Evolutionary conservation across 2,329 filamentous ascomycete species (phyloP).

Genomic region (Phialophora tarda): DNA sequence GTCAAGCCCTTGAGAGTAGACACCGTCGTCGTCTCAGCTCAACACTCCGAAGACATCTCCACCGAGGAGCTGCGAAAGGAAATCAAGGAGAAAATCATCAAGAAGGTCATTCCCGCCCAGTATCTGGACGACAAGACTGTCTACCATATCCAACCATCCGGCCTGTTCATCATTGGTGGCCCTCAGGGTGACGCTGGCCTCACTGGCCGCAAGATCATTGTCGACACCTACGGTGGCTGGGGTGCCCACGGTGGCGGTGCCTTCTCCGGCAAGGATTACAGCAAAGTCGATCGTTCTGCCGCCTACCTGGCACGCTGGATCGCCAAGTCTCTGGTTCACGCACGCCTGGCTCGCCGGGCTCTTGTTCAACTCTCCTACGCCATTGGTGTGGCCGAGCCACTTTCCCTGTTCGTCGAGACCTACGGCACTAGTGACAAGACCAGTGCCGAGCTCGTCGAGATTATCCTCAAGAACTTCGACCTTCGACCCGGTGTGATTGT

Average conservation of each 20-base stretch:
- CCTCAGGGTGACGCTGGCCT: slow-evolving; percentile 98
- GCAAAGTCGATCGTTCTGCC: slow-evolving; percentile 98
- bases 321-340: slow-evolving; percentile 93
- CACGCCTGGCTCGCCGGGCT: slow-evolving; percentile 85
- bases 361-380: slow-evolving; percentile 99
- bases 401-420: slow-evolving; percentile 96
- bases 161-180: slow-evolving; percentile 98
- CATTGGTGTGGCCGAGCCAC: slow-evolving; percentile 97
- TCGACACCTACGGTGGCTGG: slow-evolving; percentile 99
- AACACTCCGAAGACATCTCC: slow-evolving; percentile 86
- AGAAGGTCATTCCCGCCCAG: slow-evolving; percentile 88
- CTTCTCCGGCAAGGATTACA: slow-evolving; percentile 99
- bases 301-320: slow-evolving; percentile 98
- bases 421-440: slow-evolving; percentile 92
- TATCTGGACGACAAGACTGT: slow-evolving; percentile 91
- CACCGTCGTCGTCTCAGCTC: slow-evolving; percentile 95
- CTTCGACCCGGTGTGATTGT: slow-evolving; percentile 98
- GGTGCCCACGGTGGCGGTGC: slow-evolving; percentile 99
- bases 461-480: slow-evolving; percentile 96
- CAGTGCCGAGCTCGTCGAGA: slow-evolving; percentile 91
- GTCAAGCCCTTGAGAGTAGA: slow-evolving; percentile 91
- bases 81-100: slow-evolving; percentile 96
- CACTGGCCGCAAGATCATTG: slow-evolving; percentile 98
- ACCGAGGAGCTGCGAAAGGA: slow-evolving; percentile 93
- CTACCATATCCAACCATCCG: slow-evolving; percentile 99